Conservation (phyloP, 2,329 filamentous ascomycete genomes). For the Fusarium sp. region DNA sequence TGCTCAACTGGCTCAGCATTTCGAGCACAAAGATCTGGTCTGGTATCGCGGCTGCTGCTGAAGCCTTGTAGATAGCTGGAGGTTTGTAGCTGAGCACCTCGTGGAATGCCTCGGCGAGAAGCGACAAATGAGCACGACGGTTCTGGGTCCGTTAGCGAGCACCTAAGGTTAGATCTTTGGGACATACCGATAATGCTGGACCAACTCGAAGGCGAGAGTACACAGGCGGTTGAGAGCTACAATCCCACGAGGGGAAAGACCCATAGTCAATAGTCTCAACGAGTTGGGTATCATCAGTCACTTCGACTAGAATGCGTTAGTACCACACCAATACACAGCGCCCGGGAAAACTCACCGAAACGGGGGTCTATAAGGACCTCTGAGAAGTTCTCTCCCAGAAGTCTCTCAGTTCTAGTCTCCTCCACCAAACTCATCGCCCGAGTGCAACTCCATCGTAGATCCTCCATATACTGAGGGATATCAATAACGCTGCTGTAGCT, state of each 20-base stretch:
- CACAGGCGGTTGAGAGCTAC: conserved; percentile 50
- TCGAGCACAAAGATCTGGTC: conserved; percentile 59
- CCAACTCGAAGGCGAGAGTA: conserved; percentile 61
- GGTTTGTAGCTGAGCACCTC: conserved; percentile 61
- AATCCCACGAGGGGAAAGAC: conserved; percentile 61
- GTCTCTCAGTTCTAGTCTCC: conserved; percentile 57
- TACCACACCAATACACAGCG: background rate
- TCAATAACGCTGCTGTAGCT: conserved; percentile 63
- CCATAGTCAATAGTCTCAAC: conserved; percentile 62
- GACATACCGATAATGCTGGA: conserved; percentile 61
- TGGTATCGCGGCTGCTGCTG: conserved; percentile 48
- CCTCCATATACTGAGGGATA: conserved; percentile 57
- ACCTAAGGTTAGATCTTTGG: no score
- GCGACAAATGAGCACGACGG: conserved; percentile 58
- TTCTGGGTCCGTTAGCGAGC: conserved; percentile 50
- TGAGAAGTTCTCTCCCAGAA: conserved; percentile 53
- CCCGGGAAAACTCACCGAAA: conserved; percentile 53
- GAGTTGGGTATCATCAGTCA: conserved; percentile 53
- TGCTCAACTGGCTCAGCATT: conserved; percentile 54
- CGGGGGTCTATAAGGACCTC: conserved; percentile 57
- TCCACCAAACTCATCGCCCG: conserved; percentile 64
- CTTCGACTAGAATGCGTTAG: conserved; percentile 50
- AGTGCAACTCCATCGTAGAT: conserved; percentile 61
- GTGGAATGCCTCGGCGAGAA: conserved; percentile 63
- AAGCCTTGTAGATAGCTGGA: conserved; percentile 62